These are phyloP conservation scores for Curvularia verruculosa DNA, from an alignment of 2,329 filamentous ascomycete genomes.

Conservation along the genomic window DNA sequence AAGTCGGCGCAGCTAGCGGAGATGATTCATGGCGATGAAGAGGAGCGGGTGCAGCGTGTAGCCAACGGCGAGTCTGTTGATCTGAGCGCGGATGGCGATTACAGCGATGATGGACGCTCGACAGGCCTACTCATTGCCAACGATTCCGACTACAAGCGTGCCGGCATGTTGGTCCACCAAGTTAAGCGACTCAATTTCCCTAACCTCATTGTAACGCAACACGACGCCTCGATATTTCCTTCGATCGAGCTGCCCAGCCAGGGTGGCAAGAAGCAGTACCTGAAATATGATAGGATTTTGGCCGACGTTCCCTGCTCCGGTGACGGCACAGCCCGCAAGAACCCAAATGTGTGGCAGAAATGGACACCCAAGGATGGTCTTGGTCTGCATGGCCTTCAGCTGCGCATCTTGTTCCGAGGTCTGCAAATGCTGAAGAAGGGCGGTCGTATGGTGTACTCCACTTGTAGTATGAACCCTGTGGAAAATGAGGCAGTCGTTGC, in stretches of 20 bases:
- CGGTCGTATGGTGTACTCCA: slow-evolving; percentile 94
- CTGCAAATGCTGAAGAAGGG: slow-evolving; percentile 96
- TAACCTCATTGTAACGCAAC: slow-evolving; percentile 95
- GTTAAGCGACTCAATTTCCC: slow-evolving; percentile 96
- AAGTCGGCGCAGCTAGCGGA: slow-evolving; percentile 96
- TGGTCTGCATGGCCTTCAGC: slow-evolving; percentile 84
- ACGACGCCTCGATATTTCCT: slow-evolving; percentile 95
- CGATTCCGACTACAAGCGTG: slow-evolving; percentile 94
- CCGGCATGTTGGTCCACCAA: slow-evolving; percentile 96
- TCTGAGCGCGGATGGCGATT: slow-evolving; percentile 60
- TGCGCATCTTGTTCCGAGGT: slow-evolving; percentile 86
- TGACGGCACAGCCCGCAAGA: slow-evolving; percentile 93
- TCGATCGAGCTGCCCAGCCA: slow-evolving; percentile 80
- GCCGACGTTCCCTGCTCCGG: slow-evolving; percentile 97
- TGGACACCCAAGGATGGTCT: slow-evolving; percentile 89
- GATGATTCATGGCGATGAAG: slow-evolving; percentile 91
- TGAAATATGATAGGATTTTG: slow-evolving; percentile 96
- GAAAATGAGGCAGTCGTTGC: slow-evolving; percentile 95
- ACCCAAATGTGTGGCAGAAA: slow-evolving; percentile 90
- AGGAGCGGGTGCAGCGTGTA: slow-evolving; percentile 78
- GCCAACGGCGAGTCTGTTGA: slow-evolving; percentile 68
- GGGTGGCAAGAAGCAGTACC: slow-evolving; percentile 68
- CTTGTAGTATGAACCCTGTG: slow-evolving; percentile 97
- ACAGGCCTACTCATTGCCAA: slow-evolving; percentile 95
- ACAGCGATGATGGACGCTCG: slow-evolving; percentile 78